Percentiles rank a stretch among this genome's conserved stretches.
phyloP scores from a whole-genome alignment of 805 yeast genomes.

The Wickerhamomyces chambardii region DNA sequence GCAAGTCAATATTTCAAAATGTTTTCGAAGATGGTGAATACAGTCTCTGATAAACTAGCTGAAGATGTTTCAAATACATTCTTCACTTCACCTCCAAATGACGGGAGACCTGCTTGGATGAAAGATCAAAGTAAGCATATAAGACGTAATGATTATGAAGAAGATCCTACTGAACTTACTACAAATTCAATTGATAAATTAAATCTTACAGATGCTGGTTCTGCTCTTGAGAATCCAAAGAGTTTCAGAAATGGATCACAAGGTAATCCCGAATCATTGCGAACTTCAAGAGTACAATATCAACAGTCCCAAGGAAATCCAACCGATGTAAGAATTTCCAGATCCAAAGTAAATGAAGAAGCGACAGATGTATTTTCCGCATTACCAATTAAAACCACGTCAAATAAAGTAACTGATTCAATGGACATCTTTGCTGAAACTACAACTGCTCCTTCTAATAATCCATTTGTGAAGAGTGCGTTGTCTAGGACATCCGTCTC shows the following conservation, averaged over 20 bases:
- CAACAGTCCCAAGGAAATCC: no score
- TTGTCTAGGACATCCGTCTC: no score
- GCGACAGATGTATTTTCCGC: conserved; percentile 7
- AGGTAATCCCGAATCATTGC: no score
- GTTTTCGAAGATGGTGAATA: conserved; percentile 11
- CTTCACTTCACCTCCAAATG: conserved; percentile 14
- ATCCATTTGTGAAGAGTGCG: no score
- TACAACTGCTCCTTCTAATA: no score
- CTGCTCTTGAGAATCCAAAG: background rate
- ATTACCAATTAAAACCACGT: background rate
- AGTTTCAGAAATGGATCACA: no score
- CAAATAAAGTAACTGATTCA: conserved; percentile 1
- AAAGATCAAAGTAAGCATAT: conserved; percentile 41
- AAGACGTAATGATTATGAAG: conserved; percentile 23
- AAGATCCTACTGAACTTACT: conserved; percentile 39
- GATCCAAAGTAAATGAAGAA: conserved; percentile 1
- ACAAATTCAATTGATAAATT: conserved; percentile 9
- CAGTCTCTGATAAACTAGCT: conserved; percentile 13
- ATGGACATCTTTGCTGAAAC: background rate
- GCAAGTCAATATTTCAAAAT: conserved; percentile 12
- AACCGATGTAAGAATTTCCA: no score
- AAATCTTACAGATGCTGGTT: background rate
- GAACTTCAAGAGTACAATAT: no score
- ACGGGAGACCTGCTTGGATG: conserved; percentile 70
- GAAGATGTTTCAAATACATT: conserved; percentile 22